Evolutionary conservation across 2,329 filamentous ascomycete genomes (phyloP), one percentile per base, ranked within the genome.

Genomic region (Ciborinia camelliae): DNA sequence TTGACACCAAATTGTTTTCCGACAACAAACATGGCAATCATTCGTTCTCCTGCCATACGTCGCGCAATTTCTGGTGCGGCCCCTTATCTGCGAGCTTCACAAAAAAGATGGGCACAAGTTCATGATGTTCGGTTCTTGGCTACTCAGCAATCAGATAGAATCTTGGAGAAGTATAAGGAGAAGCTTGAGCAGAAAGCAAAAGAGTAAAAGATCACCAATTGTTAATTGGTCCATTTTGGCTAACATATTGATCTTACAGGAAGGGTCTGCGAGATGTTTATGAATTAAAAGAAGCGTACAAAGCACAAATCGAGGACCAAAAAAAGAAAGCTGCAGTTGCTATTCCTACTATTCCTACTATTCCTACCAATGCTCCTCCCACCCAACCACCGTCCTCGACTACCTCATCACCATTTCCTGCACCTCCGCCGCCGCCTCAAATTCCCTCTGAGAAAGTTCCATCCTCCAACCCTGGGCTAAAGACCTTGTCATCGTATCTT

Each of bases 121-220:
- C 91, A 96, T 77, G 91, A 97, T 77, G 88, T 96, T 55, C 91
- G 93, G 69, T 96, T 94, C 81, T 84, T 97, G 53, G 90, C 90
- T 67, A 95, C 92, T 20, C 90, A 92, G 67, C 81, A 86, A 65
- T 82, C 88, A 54, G 83, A 85, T 65, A 82, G 84, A 71, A 81
- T 97, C 47, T 76, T 91, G 69, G 92, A 96, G 69, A 96, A 91
- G 77, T 99, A 99, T 81, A 86, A 86, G 71, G 84, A 89, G 65
- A 97, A 97, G 80, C 88, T 99, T 68, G 84, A 90, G 70, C 80
- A 84, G 69, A 97, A 96, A 78, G 94, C 92, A 14, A 86, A 86
- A 75, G 79, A 89, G 78, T 86, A 75, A 54, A 68, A 48, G 39
- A 18, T n/a, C 2, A 35, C 48, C 26, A 28, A 15, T 57, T 7